Percentiles rank a stretch among this genome's conserved stretches.
Evolutionary conservation across 2,329 filamentous ascomycete species (phyloP).

Genomic region (Colletotrichum sidae): DNA sequence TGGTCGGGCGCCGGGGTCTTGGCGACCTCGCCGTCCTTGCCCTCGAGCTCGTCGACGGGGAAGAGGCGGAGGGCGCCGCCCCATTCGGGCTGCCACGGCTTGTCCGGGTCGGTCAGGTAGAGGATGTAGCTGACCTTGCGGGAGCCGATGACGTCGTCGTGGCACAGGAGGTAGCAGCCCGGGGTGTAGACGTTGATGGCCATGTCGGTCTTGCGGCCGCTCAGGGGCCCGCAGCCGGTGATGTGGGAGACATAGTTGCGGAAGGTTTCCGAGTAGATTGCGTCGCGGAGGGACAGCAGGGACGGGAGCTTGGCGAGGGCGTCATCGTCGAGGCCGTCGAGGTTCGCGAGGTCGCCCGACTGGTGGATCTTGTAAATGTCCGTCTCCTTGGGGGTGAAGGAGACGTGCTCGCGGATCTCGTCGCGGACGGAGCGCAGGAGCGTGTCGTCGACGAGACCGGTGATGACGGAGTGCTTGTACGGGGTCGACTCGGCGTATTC

Average conservation of each 20-base stretch:
- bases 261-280: slow-evolving; percentile 91
- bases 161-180: slow-evolving; percentile 93
- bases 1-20: slow-evolving; percentile 84
- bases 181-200: slow-evolving; percentile 99
- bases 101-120: slow-evolving; percentile 93
- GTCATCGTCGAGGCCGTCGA: slow-evolving; percentile 90
- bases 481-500: slow-evolving; percentile 74
- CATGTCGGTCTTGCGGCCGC: slow-evolving; percentile 97
- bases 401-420: slow-evolving; percentile 90
- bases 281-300: slow-evolving; percentile 91
- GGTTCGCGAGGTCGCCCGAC: slow-evolving; percentile 95
- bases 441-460: slow-evolving; percentile 79
- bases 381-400: slow-evolving; percentile 98
- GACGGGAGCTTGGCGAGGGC: slow-evolving; percentile 89
- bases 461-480: slow-evolving; percentile 95
- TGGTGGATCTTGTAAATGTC: slow-evolving; percentile 99
- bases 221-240: slow-evolving; percentile 87
- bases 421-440: slow-evolving; percentile 87
- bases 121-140: slow-evolving; percentile 96
- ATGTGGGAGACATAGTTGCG: slow-evolving; percentile 89
- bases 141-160: slow-evolving; percentile 99
- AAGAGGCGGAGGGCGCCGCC: slow-evolving; percentile 92
- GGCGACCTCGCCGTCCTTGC: slow-evolving; percentile 78
- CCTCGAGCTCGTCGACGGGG: slow-evolving; percentile 74
- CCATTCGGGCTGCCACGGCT: slow-evolving; percentile 90